A percentile compares a stretch with the other conserved stretches of the same genome.
Conservation (phyloP, 768 basidiomycete species). For the Lyophyllum atratum region DNA sequence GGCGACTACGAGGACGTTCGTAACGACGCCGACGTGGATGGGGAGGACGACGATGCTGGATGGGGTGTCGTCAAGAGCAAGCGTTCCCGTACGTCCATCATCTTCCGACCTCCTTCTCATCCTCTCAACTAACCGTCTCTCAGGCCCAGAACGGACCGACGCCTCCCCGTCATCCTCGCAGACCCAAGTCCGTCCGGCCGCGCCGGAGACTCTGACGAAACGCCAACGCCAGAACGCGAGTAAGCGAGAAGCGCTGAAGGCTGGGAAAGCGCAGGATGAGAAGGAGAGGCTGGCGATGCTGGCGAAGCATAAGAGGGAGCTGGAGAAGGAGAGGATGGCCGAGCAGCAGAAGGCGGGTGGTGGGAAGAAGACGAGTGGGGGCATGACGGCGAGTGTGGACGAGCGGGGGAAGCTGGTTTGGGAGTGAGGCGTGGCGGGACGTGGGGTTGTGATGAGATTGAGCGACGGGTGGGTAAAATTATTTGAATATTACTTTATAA, state of each 20-base stretch:
- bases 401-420: slow-evolving; percentile 59
- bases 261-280: slow-evolving; percentile 57
- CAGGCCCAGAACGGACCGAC: slow-evolving; percentile 13
- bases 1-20: slow-evolving; percentile 74
- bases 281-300: slow-evolving; percentile 26
- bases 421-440: slow-evolving; percentile 39
- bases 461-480: not conserved
- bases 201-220: slow-evolving; percentile 57
- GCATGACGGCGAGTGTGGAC: slow-evolving; percentile 64
- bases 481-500: too few relatives aligned
- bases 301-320: slow-evolving; percentile 46
- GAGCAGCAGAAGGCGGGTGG: slow-evolving; percentile 36
- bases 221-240: slow-evolving; percentile 70
- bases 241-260: slow-evolving; percentile 58
- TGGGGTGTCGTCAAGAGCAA: slow-evolving; percentile 78
- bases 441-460: not conserved
- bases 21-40: slow-evolving; percentile 40
- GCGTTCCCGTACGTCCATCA: slow-evolving; percentile 41
- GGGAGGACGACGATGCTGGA: slow-evolving; percentile 71
- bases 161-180: slow-evolving; percentile 6
- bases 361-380: slow-evolving; percentile 45
- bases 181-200: slow-evolving; percentile 13
- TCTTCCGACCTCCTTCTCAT: not conserved
- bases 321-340: slow-evolving; percentile 50
- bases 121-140: not conserved